phyloP scores from a whole-genome alignment of 306 rosid species.

The Chamaecrista fasciculata region DNA sequence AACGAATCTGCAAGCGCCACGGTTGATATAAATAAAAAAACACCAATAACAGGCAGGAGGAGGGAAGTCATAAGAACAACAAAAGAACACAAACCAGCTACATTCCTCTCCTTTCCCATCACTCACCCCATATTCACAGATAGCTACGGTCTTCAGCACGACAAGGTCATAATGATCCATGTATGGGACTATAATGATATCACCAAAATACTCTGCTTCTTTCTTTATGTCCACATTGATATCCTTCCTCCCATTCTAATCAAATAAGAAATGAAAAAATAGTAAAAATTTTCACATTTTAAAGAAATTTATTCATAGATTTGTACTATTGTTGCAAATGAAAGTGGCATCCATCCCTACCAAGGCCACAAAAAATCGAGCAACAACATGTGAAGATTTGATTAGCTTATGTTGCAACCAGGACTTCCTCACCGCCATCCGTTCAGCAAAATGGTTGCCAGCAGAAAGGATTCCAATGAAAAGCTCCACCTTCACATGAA shows the following conservation, averaged over 20 bases:
- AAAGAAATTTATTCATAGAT: background rate
- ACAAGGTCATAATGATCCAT: slow-evolving; percentile 96
- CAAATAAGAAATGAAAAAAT: slow-evolving; percentile 34
- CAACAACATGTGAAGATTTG: slow-evolving; percentile 72
- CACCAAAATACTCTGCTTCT: slow-evolving; percentile 94
- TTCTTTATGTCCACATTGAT: slow-evolving; percentile 71
- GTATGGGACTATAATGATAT: slow-evolving; percentile 84
- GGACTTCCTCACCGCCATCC: slow-evolving; percentile 97
- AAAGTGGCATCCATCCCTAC: slow-evolving; percentile 41
- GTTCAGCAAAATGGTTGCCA: slow-evolving; percentile 92
- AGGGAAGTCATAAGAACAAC: background rate
- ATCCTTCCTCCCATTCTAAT: slow-evolving; percentile 87
- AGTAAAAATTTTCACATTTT: slow-evolving; percentile 15
- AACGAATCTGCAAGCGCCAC: slow-evolving; percentile 49
- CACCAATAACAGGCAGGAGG: background rate
- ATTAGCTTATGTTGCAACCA: slow-evolving; percentile 90
- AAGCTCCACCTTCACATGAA: slow-evolving; percentile 50
- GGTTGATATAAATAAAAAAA: slow-evolving; percentile 2
- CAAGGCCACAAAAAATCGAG: slow-evolving; percentile 90
- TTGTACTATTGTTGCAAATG: slow-evolving; percentile 11
- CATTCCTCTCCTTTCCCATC: slow-evolving; percentile 19
- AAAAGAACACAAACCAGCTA: slow-evolving; percentile 6
- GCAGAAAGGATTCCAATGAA: slow-evolving; percentile 94
- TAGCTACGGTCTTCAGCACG: slow-evolving; percentile 92
- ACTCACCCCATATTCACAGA: slow-evolving; percentile 94